Conservation (phyloP, 2,329 filamentous ascomycete genomes). For the Scorias spongiosa region DNA sequence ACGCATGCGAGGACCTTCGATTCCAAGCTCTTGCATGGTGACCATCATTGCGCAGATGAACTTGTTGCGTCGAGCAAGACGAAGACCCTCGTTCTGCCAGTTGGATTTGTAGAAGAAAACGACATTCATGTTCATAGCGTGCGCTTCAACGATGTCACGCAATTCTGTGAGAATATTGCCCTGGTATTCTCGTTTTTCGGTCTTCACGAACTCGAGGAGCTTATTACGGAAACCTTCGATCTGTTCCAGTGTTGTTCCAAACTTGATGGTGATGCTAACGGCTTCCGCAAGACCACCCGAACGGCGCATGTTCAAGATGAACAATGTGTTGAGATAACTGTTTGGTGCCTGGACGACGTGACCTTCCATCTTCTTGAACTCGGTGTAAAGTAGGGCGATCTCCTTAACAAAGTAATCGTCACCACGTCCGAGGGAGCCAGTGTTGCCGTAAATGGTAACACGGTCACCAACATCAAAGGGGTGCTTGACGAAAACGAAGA, state of each 20-base stretch:
- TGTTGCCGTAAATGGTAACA: conserved; percentile 81
- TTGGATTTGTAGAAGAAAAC: conserved; percentile 97
- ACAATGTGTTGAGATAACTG: conserved; percentile 72
- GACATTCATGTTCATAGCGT: conserved; percentile 76
- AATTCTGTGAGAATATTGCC: conserved; percentile 76
- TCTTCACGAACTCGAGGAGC: conserved; percentile 67
- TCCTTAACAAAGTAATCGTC: conserved; percentile 96
- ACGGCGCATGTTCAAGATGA: conserved; percentile 87
- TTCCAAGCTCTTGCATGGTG: conserved; percentile 67
- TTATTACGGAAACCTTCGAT: conserved; percentile 69
- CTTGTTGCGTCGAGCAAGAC: conserved; percentile 80
- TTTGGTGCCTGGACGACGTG: conserved; percentile 94
- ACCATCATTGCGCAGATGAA: conserved; percentile 87
- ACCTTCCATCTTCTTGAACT: conserved; percentile 98
- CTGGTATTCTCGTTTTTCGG: conserved; percentile 82
- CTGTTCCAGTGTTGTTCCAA: conserved; percentile 68
- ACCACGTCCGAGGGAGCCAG: conserved; percentile 59
- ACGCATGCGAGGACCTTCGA: conserved; percentile 67
- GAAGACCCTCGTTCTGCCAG: conserved; percentile 86
- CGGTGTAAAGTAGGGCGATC: conserved; percentile 82
- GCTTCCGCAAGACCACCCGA: conserved; percentile 80
- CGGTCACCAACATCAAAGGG: conserved; percentile 93
- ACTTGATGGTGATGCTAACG: conserved; percentile 69
- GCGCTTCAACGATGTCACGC: conserved; percentile 62
- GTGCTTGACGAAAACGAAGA: conserved; percentile 95